These are phyloP conservation scores for Heimioporus retisporus DNA, from an alignment of 1,284 basidiomycete genomes.

Conservation along the genomic window DNA sequence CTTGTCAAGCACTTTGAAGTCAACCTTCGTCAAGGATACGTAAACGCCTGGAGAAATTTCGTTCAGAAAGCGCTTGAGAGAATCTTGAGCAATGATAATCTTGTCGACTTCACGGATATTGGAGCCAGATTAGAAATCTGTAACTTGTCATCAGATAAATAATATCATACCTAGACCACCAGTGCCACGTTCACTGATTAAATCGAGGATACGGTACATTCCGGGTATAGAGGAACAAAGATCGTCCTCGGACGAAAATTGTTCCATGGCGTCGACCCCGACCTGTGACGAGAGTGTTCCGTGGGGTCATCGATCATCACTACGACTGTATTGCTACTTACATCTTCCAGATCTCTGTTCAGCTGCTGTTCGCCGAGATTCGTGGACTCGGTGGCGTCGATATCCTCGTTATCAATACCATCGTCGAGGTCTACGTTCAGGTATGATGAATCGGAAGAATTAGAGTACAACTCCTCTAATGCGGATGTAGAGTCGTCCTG, in stretches of 20 bases:
- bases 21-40: conserved; percentile 60
- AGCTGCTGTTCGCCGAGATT: conserved; percentile 22
- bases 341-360: conserved; percentile 28
- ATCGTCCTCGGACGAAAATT: conserved; percentile 30
- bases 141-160: not conserved
- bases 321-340: conserved; percentile 8
- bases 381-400: conserved; percentile 24
- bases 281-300: conserved; percentile 15
- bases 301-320: not conserved
- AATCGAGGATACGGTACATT: conserved; percentile 65
- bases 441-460: conserved; percentile 32
- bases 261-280: conserved; percentile 22
- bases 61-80: conserved; percentile 57
- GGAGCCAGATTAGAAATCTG: conserved; percentile 1
- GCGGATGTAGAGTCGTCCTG: conserved; percentile 7
- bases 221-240: conserved; percentile 47
- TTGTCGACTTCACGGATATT: conserved; percentile 58
- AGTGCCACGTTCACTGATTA: conserved; percentile 61
- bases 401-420: conserved; percentile 29
- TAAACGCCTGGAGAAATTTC: conserved; percentile 58
- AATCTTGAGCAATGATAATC: conserved; percentile 64
- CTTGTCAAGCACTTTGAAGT: conserved; percentile 61
- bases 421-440: conserved; percentile 24
- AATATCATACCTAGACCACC: conserved; percentile 59
- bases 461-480: conserved; percentile 26